phyloP scores from a whole-genome alignment of 345 rosid species.

The Firmiana major region DNA sequence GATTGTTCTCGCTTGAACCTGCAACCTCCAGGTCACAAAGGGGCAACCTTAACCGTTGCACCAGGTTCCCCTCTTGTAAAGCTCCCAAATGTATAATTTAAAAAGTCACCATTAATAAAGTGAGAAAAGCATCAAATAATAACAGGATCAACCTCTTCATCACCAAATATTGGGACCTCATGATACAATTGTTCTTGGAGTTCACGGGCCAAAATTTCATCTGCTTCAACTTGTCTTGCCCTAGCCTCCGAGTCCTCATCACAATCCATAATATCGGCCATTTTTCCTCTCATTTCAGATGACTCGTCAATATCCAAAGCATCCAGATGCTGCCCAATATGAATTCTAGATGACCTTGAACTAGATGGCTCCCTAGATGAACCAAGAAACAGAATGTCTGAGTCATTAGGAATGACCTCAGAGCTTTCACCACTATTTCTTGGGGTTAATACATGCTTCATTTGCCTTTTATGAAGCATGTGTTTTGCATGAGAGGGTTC shows the following conservation, averaged over 20 bases:
- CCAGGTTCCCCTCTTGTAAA: no score
- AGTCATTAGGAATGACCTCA: conserved; percentile 32
- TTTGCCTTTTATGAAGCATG: conserved; percentile 35
- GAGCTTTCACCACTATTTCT: conserved; percentile 41
- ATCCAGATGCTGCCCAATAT: conserved; percentile 24
- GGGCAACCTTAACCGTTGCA: no score
- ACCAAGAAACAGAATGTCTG: conserved; percentile 45
- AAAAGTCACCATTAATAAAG: conserved; percentile 10
- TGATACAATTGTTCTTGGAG: conserved; percentile 85
- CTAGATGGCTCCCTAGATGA: conserved; percentile 56
- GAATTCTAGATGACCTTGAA: conserved; percentile 50
- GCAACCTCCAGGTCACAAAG: no score
- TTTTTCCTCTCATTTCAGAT: conserved; percentile 30
- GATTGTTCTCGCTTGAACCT: no score
- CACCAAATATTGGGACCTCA: conserved; percentile 38
- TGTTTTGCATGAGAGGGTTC: conserved; percentile 17
- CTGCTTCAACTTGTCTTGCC: conserved; percentile 85
- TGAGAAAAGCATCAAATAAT: conserved; percentile 1
- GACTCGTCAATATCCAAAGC: conserved; percentile 49
- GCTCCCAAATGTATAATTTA: conserved; percentile 1
- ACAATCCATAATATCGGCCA: conserved; percentile 21
- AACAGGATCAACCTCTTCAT: conserved; percentile 45
- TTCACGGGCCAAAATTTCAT: conserved; percentile 80
- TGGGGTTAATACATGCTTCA: conserved; percentile 27
- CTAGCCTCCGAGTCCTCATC: conserved; percentile 46